phyloP scores from a whole-genome alignment of 805 yeast species.

The Candida dajiaensis region DNA sequence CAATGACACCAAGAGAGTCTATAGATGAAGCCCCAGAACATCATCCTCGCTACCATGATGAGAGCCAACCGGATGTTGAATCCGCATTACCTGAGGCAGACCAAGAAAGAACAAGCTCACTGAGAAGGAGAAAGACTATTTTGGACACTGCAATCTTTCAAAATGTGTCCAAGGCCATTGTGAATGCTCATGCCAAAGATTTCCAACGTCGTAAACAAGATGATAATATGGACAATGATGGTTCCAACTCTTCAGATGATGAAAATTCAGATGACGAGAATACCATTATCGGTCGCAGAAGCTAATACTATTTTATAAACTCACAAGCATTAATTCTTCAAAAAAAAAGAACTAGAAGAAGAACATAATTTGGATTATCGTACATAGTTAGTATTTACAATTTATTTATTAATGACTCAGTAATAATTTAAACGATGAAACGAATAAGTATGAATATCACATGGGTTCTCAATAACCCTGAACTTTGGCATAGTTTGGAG shows the following conservation, averaged over 20 bases:
- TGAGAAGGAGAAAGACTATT: conserved; percentile 18
- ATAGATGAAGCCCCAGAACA: neutral
- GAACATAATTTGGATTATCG: neutral
- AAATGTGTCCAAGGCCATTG: conserved; percentile 48
- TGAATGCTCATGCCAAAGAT: conserved; percentile 78
- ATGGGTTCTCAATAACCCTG: conserved; percentile 53
- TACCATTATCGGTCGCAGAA: conserved; percentile 6
- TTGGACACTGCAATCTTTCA: conserved; percentile 29
- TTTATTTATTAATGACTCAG: neutral
- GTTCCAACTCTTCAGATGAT: conserved; percentile 21
- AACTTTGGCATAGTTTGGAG: conserved; percentile 96
- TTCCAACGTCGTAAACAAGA: conserved; percentile 44
- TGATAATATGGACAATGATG: conserved; percentile 16
- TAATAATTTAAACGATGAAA: conserved; percentile 21
- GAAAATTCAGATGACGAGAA: conserved; percentile 28
- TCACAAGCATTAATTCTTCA: neutral
- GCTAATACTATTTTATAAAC: neutral
- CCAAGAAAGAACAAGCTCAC: neutral
- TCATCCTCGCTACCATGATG: neutral
- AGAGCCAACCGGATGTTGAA: neutral
- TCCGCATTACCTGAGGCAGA: neutral
- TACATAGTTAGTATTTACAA: no score
- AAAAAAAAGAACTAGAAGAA: neutral
- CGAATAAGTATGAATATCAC: conserved; percentile 14
- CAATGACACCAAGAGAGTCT: conserved; percentile 22